phyloP scores from a whole-genome alignment of 805 yeast species.

The Jamesozyma rosinii region DNA sequence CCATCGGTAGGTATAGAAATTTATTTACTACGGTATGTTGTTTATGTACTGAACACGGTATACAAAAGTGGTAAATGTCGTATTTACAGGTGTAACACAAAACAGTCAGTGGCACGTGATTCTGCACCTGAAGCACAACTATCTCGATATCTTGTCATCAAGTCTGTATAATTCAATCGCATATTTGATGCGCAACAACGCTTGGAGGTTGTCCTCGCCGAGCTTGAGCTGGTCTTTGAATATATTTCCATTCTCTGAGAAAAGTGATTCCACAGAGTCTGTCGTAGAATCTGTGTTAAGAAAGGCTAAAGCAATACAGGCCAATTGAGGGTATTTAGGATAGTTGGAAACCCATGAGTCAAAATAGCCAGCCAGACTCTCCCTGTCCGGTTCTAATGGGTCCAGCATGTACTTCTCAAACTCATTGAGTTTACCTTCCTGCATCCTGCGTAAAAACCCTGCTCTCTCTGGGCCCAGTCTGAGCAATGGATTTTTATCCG shows the following conservation, averaged over 20 bases:
- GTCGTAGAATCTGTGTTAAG: neutral
- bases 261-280: neutral
- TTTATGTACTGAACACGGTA: too few species aligned
- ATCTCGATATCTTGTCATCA: neutral
- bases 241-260: neutral
- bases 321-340: neutral
- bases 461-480: neutral
- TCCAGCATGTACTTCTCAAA: constrained; percentile 1
- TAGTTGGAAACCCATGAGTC: neutral
- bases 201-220: neutral
- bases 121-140: neutral
- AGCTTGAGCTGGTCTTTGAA: neutral
- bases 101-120: constrained; percentile 38
- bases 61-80: too few species aligned
- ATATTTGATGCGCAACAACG: neutral
- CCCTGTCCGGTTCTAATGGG: neutral
- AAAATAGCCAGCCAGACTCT: neutral
- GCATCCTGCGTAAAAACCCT: constrained; percentile 1
- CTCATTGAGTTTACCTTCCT: neutral
- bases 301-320: neutral
- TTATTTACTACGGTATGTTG: too few species aligned
- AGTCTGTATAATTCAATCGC: neutral
- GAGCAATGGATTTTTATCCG: neutral
- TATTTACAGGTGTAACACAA: too few species aligned
- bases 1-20: too few species aligned